Base-by-base conservation (phyloP, 2,329 filamentous ascomycete genomes). In the Claviceps fusiformis region DNA sequence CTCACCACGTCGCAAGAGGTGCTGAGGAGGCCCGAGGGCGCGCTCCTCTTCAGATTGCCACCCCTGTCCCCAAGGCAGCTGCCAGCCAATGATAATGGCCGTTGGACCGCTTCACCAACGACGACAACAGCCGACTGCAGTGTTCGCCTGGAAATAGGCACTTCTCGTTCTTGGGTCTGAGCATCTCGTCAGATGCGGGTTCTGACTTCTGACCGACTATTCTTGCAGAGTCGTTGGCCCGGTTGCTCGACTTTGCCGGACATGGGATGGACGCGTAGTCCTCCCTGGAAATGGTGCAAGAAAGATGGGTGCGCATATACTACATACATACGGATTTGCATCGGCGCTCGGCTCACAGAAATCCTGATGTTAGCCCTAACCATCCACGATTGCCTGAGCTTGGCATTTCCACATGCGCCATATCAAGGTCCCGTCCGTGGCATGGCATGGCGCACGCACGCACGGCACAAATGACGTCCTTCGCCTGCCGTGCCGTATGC, bases 1-100 rank as follows among this genome's bases (percentile, higher is more conserved):
- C 49, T 50, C 54, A 55, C 56, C 55, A 57, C 55, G 19, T 48
- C 11, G 35, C 35, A 37, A 37, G 35, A 29, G 54, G 44, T 51
- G 46, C 8, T 45, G 53, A 47, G 39, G 46, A 37, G 17, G 19
- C n/a, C 43, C 10, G 19, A 19, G 24, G 24, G 24, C 24, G 24
- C 24, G 24, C 24, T 47, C 53, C 54, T 33, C 46, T 35, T 47
- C 47, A 44, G 41, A 29, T 29, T 27, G 3, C 5, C 24, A 54
- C 46, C 53, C 53, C 49, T 57, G 57, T 52, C 49, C 13, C 17
- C 10, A 37, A 53, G 33, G 31, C 45, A 43, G 19, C 50, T 24
- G 33, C 24, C 45, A 43, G 19, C 50, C 31, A 57, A 54, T 37
- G 44, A 50, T 27, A 54, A 41, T 19, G 29, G 8, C 24, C 19